A percentile compares a stretch with the other conserved stretches of the same genome.
Evolutionary conservation across 1,284 basidiomycete species (phyloP).

Genomic region (Puccinia polysora): DNA sequence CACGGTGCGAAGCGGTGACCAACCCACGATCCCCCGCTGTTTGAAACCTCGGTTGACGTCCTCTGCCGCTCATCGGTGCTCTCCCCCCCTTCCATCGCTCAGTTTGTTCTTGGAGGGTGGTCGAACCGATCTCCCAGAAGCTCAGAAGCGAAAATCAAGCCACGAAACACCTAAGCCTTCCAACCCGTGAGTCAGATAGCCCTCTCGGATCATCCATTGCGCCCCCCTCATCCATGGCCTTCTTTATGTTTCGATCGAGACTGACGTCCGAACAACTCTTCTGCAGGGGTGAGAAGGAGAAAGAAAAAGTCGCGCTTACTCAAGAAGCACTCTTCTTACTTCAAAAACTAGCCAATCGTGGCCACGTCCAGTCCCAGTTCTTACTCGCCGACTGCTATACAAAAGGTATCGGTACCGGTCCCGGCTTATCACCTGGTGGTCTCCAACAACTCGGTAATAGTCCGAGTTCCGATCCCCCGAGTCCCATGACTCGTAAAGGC

Average conservation of each 20-base stretch:
- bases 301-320: conserved; percentile 76
- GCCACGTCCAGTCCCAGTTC: conserved; percentile 90
- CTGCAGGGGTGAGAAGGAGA: conserved; percentile 34
- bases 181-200: conserved; percentile 24
- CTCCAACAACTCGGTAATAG: background rate
- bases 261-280: too few relatives aligned
- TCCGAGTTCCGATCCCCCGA: background rate
- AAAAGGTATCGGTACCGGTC: conserved; percentile 78
- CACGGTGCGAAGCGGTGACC: too few relatives aligned
- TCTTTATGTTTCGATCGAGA: conserved; percentile 46
- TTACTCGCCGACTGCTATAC: conserved; percentile 96
- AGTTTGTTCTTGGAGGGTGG: background rate
- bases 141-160: conserved; percentile 38
- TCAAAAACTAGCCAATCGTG: conserved; percentile 84
- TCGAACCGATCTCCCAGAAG: conserved; percentile 41
- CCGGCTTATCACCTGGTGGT: conserved; percentile 30
- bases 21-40: too few relatives aligned
- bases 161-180: conserved; percentile 22
- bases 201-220: conserved; percentile 45
- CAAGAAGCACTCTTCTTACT: conserved; percentile 79
- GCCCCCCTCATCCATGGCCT: conserved; percentile 50
- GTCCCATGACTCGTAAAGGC: conserved; percentile 45
- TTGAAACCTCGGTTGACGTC: conserved; percentile 13
- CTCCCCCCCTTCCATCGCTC: background rate
- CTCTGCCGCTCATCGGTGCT: too few relatives aligned